These are phyloP conservation scores for Cutaneotrichosporon sp. DNA, from an alignment of 1,284 basidiomycete genomes.

Conservation along the genomic window DNA sequence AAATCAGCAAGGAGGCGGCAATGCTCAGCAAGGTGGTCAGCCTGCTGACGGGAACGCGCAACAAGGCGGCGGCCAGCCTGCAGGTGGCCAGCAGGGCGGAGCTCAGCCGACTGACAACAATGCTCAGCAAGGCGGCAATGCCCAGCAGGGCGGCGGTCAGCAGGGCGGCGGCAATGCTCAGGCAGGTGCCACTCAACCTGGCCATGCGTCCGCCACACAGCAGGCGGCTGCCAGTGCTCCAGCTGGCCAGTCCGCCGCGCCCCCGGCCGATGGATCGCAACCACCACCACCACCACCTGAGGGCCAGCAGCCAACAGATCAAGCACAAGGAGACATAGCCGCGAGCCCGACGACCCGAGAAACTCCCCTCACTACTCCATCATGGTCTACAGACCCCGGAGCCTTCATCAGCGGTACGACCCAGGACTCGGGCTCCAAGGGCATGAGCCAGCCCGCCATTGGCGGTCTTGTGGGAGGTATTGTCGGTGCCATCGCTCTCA, in stretches of 20 bases:
- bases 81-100: too few species aligned
- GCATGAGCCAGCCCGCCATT: conserved; percentile 34
- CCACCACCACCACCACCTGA: too few species aligned
- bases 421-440: conserved; percentile 4
- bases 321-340: too few species aligned
- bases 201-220: too few species aligned
- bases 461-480: conserved; percentile 44
- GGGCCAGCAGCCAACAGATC: too few species aligned
- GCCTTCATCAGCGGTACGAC: conserved; percentile 9
- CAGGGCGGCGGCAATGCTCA: background rate
- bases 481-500: conserved; percentile 29
- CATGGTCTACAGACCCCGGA: conserved; percentile 4
- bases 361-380: conserved; percentile 9
- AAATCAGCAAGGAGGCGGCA: too few species aligned
- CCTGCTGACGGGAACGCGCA: background rate
- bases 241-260: too few species aligned
- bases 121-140: background rate
- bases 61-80: background rate
- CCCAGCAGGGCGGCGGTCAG: background rate
- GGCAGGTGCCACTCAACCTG: too few species aligned
- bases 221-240: too few species aligned
- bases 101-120: background rate
- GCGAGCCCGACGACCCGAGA: too few species aligned
- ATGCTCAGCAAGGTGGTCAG: too few species aligned
- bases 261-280: too few species aligned